Evolutionary conservation across 2,329 filamentous ascomycete species (phyloP), one percentile per base, ranked within the genome.

Genomic region (Alternaria ventricosa): DNA sequence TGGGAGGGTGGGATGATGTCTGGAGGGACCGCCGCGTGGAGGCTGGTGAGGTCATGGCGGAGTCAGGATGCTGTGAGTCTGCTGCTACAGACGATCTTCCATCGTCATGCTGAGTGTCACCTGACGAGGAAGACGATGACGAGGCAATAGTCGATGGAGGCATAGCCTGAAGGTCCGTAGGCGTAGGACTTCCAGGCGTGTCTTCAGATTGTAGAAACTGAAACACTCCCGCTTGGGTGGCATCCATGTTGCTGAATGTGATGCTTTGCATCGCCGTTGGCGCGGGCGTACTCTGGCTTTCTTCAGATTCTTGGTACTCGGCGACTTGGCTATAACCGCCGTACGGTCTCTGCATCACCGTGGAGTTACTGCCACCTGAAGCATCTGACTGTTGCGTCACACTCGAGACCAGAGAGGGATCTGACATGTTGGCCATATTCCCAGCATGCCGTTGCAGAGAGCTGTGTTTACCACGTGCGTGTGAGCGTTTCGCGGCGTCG

Each of bases 321-420:
- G 63, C 61, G 23, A 66, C 61, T 46, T 67, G 66, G 20, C 63
- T 70, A 49, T 71, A 73, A 33, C 82, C 74, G 59, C 82, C 74
- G 64, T 82, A 82, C 5, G 80, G 81, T 45, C 74, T 74, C 64
- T 83, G 82, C 11, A 81, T 84, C 12, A 84, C 77, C 4, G 83
- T 84, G 2, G 82, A 82, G 58, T 78, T 82, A 69, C 82, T 84
- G n/a, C 78, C 81, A 66, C 79, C 82, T 2, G 82, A 83, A 15
- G 72, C 72, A 55, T 73, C 78, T 13, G 82, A 83, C 10, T 74
- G 73, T 55, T 79, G 78, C 4, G 82, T 84, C 47, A 81, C 65
- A 55, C 74, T 78, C 23, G 83, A 84, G 45, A 80, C 67, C 30
- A 83, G 65, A 6, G 82, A 84, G 7, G 79, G 76, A 55, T 82